Evolutionary conservation across 2,329 filamentous ascomycete genomes (phyloP).

Genomic region (Penicillium glabrum): DNA sequence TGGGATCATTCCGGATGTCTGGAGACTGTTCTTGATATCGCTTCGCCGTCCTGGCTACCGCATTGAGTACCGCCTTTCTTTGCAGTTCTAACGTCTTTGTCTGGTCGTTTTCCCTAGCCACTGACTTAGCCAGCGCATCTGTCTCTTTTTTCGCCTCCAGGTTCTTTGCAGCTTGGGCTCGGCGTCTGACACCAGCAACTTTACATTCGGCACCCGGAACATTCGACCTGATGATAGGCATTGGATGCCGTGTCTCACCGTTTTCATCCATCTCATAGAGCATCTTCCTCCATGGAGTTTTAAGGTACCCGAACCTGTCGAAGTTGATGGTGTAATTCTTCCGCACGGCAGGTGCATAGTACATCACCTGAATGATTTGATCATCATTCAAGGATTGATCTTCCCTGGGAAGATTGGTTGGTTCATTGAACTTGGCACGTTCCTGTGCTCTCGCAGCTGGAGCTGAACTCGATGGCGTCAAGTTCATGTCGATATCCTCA

Average conservation of each 20-base stretch:
- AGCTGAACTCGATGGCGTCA: neutral
- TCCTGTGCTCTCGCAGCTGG: neutral
- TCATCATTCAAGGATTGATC: neutral
- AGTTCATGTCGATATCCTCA: no score
- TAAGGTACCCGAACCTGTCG: neutral
- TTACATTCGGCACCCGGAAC: neutral
- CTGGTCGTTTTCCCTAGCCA: no score
- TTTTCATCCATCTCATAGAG: neutral
- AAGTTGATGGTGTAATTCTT: slow-evolving; percentile 4
- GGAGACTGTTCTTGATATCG: no score
- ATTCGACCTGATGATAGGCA: slow-evolving; percentile 3
- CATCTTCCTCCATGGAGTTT: neutral
- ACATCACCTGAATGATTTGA: slow-evolving; percentile 1
- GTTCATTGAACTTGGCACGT: neutral
- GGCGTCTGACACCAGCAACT: no score
- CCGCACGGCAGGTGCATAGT: neutral
- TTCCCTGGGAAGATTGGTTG: neutral
- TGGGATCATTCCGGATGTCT: no score
- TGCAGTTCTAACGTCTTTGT: no score
- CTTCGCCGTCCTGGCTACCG: no score
- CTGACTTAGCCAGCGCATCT: no score
- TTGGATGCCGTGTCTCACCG: neutral
- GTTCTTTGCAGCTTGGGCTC: no score
- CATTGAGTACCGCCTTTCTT: no score
- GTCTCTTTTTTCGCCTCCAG: no score